A percentile compares a stretch with the other conserved stretches of the same genome.
These are phyloP conservation scores for Hyphopichia khmerensis DNA, from an alignment of 1,139 yeast genomes.

Conservation along the genomic window DNA sequence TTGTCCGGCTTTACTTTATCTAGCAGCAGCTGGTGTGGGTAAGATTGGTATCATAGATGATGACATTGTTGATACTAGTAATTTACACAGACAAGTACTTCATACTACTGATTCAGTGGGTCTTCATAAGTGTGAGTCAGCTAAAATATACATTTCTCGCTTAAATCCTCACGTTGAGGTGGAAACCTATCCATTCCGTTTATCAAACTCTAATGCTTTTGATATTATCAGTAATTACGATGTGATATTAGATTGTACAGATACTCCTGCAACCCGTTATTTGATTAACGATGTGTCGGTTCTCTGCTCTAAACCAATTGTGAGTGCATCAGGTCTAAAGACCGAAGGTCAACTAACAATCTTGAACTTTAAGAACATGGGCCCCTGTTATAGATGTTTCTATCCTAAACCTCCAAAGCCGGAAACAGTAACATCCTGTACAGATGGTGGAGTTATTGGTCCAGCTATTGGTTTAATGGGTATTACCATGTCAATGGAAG, in stretches of 20 bases:
- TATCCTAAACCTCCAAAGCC: slow-evolving; percentile 92
- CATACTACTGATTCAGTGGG: slow-evolving; percentile 73
- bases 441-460: slow-evolving; percentile 94
- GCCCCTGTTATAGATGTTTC: slow-evolving; percentile 95
- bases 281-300: slow-evolving; percentile 86
- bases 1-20: slow-evolving; percentile 82
- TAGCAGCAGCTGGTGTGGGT: slow-evolving; percentile 90
- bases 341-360: slow-evolving; percentile 89
- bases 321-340: slow-evolving; percentile 89
- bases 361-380: slow-evolving; percentile 61
- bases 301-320: slow-evolving; percentile 62
- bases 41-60: slow-evolving; percentile 82
- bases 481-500: slow-evolving; percentile 81
- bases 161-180: slow-evolving; percentile 71
- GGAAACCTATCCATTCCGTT: slow-evolving; percentile 49
- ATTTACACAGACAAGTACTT: slow-evolving; percentile 84
- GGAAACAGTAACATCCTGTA: slow-evolving; percentile 76
- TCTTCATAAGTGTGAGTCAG: slow-evolving; percentile 73
- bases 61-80: slow-evolving; percentile 80
- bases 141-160: slow-evolving; percentile 48
- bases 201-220: slow-evolving; percentile 61
- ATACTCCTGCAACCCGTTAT: slow-evolving; percentile 85
- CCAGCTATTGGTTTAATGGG: slow-evolving; percentile 95
- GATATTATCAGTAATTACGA: slow-evolving; percentile 64
- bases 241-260: slow-evolving; percentile 88